Evolutionary conservation across 495 filamentous ascomycete species (phyloP), one percentile per base, ranked within the genome.

Genomic region (Jackrogersella minutella): DNA sequence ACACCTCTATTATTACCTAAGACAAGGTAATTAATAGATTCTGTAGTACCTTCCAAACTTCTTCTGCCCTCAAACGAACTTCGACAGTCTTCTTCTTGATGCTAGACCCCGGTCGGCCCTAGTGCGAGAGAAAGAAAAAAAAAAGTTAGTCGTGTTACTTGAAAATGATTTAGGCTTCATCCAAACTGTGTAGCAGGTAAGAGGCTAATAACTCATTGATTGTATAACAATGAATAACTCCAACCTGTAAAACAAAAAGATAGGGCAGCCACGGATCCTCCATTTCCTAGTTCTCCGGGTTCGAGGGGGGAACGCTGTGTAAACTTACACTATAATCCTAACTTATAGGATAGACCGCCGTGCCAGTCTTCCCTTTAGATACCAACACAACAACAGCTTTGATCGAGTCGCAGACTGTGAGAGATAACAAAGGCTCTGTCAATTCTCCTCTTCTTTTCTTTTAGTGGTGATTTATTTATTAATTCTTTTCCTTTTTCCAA

Each of bases 1-100:
- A 68, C 58, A 50, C 66, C 66, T 56, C 66, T 64, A 56, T 50
- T 69, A 69, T 69, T 69, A 69, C 66, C 66, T 64, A 64, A 64
- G 60, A 58, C 43, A 55, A 60, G 60, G 66, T 31, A 69, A 69
- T 69, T 62, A 64, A 64, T 69, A n/a, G n/a, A n/a, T n/a, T n/a
- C n/a, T n/a, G n/a, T n/a, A 60, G 56, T 14, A 33, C 60, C 50
- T 68, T 55, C 66, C 49, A 13, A n/a, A n/a, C n/a, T n/a, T n/a
- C n/a, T n/a, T n/a, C n/a, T n/a, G n/a, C n/a, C 43, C 28, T 43
- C 51, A 62, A 43, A 58, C 44, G 58, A 14, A 44, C 47, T 68
- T 64, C 49, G 49, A 64, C 44, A 58, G 51, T 47, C 60, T 64
- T 69, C 59, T 56, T 24, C 56, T 64, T 5, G 56, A 57, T 61